A percentile compares a stretch with the other conserved stretches of the same genome.
Conservation (phyloP, 768 basidiomycete species). For the Kwoniella newhampshirensis region DNA sequence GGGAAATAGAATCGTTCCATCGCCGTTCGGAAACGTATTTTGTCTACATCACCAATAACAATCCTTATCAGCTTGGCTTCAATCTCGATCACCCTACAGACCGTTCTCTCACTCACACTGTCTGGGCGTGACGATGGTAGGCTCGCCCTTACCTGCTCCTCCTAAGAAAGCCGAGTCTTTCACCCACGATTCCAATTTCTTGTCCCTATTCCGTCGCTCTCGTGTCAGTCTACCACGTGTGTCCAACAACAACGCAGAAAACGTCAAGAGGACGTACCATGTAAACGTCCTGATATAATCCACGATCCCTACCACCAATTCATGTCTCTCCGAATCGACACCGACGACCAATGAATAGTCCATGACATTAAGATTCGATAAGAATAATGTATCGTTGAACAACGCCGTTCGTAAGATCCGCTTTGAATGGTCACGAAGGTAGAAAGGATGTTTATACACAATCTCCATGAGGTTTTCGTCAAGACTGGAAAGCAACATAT, state of each 20-base stretch:
- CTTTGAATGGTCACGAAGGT: slow-evolving; percentile 94
- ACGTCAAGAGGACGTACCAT: slow-evolving; percentile 23
- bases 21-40: slow-evolving; percentile 48
- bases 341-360: slow-evolving; percentile 96
- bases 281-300: slow-evolving; percentile 62
- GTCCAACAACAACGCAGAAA: background rate
- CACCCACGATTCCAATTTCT: slow-evolving; percentile 96
- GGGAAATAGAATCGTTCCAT: slow-evolving; percentile 54
- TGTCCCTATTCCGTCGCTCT: slow-evolving; percentile 69
- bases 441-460: slow-evolving; percentile 82
- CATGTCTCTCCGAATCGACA: slow-evolving; percentile 81
- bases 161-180: slow-evolving; percentile 92
- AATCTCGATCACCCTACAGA: no score
- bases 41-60: no score
- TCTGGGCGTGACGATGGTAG: slow-evolving; percentile 93
- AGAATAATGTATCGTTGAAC: slow-evolving; percentile 91
- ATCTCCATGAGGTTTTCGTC: slow-evolving; percentile 96
- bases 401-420: slow-evolving; percentile 84
- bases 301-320: slow-evolving; percentile 94
- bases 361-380: slow-evolving; percentile 84
- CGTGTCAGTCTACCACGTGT: background rate
- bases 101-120: slow-evolving; percentile 83
- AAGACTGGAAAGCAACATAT: slow-evolving; percentile 52
- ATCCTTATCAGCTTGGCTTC: no score
- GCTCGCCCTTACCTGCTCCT: slow-evolving; percentile 75